Evolutionary conservation across 805 yeast species (phyloP), one percentile per base, ranked within the genome.

Genomic region (Cyberlindnera subsufficiens): DNA sequence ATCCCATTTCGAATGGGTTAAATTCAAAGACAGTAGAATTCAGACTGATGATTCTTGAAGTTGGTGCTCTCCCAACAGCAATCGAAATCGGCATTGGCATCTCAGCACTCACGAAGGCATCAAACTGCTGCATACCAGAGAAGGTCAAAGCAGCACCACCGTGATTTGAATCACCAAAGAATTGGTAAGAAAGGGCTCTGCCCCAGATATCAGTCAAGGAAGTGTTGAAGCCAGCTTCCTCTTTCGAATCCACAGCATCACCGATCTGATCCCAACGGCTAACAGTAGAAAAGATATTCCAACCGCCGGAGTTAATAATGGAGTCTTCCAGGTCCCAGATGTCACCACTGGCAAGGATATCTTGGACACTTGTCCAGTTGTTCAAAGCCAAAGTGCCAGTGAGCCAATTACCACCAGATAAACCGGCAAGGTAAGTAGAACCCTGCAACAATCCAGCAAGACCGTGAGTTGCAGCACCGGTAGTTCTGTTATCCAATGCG

Each of bases 321-420:
- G 81, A 70, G 50, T 79, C 67, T 11, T 70, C 69, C 32, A 22
- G 35, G 29, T 44, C 46, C 52, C 52, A 48, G 35, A 48, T 48
- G 16, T 15, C 33, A 30, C 41, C 45, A 18, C 44, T 42, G 0
- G 34, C 13, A 18, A 48, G 16, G 44, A 48, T 48, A 30, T 45
- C 49, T 30, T 48, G 38, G 11, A 48, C 47, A 14, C 42, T 36
- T 14, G 52, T 48, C 52, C 52, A 48, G 41, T 81, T 79, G 60
- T 87, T 85, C 58, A 74, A 68, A 0, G 75, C 78, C 31, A 86
- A 61, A 6, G 91, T 73, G 1, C 86, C 82, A 19, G 86, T 68
- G 42, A 86, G 66, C 95, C 95, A 86, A 29, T 83, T 73, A 38
- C 95, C 95, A 35, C 96, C 96, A 3, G 90, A 82, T 25, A 86